Conservation (phyloP, 345 rosid genomes). For the Raphanus sativus region DNA sequence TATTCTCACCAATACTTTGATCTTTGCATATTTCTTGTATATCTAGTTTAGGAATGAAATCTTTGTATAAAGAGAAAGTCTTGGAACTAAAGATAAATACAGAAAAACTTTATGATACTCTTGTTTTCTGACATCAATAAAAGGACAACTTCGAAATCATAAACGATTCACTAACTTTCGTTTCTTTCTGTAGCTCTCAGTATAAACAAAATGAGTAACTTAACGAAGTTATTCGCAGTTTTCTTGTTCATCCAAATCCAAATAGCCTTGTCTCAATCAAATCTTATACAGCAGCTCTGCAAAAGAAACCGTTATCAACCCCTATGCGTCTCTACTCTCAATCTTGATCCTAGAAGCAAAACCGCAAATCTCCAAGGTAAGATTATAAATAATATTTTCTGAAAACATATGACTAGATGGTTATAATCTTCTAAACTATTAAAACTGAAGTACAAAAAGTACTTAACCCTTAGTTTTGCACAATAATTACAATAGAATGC, state of each 20-base stretch:
- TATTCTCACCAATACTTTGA: too few species aligned
- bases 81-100: too few species aligned
- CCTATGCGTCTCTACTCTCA: conserved; percentile 32
- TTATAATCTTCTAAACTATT: too few species aligned
- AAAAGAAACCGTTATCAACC: conserved; percentile 12
- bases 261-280: conserved; percentile 8
- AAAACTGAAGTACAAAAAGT: too few species aligned
- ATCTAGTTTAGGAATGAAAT: too few species aligned
- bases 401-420: background rate
- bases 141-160: background rate
- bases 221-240: conserved; percentile 9
- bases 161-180: background rate
- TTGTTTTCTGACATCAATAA: background rate
- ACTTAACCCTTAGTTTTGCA: too few species aligned
- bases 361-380: conserved; percentile 26
- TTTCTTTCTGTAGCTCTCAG: background rate
- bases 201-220: conserved; percentile 10
- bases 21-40: too few species aligned
- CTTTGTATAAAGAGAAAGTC: too few species aligned
- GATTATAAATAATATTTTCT: background rate
- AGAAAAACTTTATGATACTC: too few species aligned
- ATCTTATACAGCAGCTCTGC: conserved; percentile 20
- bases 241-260: conserved; percentile 18
- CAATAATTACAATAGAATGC: too few species aligned
- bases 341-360: conserved; percentile 24